phyloP scores from a whole-genome alignment of 176 grass and related monocot genomes.

The Musa troglodytarum region DNA sequence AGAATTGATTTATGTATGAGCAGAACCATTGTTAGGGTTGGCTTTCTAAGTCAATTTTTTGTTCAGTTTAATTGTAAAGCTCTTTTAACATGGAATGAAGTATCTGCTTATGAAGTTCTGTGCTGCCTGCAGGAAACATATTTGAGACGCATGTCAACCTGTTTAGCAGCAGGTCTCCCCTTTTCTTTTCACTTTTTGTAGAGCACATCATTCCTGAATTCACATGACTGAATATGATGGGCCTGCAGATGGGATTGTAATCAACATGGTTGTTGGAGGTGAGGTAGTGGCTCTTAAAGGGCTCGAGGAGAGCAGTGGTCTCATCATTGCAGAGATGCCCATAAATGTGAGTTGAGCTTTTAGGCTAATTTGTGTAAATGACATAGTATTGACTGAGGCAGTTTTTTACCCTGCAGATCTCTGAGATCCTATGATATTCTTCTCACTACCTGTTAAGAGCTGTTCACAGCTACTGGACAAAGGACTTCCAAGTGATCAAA shows the following conservation, averaged over 20 bases:
- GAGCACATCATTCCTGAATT: neutral
- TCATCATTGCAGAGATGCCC: slow-evolving; percentile 86
- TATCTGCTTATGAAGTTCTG: neutral
- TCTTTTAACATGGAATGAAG: neutral
- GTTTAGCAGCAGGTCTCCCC: slow-evolving; percentile 59
- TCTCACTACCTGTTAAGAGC: neutral
- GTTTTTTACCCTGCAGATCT: slow-evolving; percentile 47
- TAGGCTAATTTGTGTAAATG: neutral
- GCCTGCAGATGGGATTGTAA: slow-evolving; percentile 64
- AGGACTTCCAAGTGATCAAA: too few relatives aligned
- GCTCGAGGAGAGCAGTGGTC: slow-evolving; percentile 67
- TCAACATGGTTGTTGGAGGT: slow-evolving; percentile 97
- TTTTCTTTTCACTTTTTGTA: neutral
- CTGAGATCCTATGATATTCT: slow-evolving; percentile 63
- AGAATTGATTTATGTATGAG: too few relatives aligned
- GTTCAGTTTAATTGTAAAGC: neutral
- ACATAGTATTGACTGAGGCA: neutral
- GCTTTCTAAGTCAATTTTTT: neutral
- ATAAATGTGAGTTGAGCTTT: slow-evolving; percentile 58
- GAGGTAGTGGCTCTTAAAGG: slow-evolving; percentile 64
- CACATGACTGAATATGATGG: slow-evolving; percentile 3
- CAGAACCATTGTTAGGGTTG: neutral
- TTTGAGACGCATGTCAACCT: slow-evolving; percentile 68
- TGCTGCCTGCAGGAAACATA: slow-evolving; percentile 64
- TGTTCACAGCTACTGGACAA: neutral